Conservation (phyloP, 352 stramenopile species). For the Phytophthora capsici region DNA sequence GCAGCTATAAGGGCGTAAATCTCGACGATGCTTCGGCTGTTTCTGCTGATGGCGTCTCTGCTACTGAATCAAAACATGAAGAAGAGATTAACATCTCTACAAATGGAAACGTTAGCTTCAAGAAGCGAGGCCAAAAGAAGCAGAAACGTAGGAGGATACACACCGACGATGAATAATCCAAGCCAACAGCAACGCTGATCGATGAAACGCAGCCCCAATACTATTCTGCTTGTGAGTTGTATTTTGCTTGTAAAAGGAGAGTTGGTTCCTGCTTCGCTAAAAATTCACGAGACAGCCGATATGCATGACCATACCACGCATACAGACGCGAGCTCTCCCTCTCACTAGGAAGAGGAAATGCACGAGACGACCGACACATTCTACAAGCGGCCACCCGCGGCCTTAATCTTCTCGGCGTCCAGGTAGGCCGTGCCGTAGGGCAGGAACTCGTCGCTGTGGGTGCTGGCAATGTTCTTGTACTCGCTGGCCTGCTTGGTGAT, state of each 20-base stretch:
- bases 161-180: slow-evolving; percentile 53
- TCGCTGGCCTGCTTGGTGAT: slow-evolving; percentile 87
- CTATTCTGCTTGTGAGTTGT: slow-evolving; percentile 34
- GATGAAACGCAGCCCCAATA: slow-evolving; percentile 7
- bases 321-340: slow-evolving; percentile 24
- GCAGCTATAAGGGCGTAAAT: slow-evolving; percentile 84
- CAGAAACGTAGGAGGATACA: slow-evolving; percentile 70
- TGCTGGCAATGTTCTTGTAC: slow-evolving; percentile 85
- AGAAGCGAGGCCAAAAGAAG: slow-evolving; percentile 74
- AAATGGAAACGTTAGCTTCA: slow-evolving; percentile 69
- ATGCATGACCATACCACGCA: slow-evolving; percentile 24
- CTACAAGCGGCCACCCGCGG: slow-evolving; percentile 81
- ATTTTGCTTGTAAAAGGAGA: slow-evolving; percentile 38
- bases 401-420: slow-evolving; percentile 89
- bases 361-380: slow-evolving; percentile 19
- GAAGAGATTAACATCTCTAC: slow-evolving; percentile 67
- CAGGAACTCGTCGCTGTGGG: slow-evolving; percentile 91
- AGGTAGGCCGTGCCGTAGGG: slow-evolving; percentile 91
- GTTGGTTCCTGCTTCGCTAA: slow-evolving; percentile 30
- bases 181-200: slow-evolving; percentile 6
- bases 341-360: slow-evolving; percentile 26
- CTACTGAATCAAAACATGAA: slow-evolving; percentile 31
- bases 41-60: slow-evolving; percentile 1
- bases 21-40: slow-evolving; percentile 44
- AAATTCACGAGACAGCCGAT: slow-evolving; percentile 32